Percentiles rank a stretch among this genome's conserved stretches.
These are phyloP conservation scores for Penicillium daleae DNA, from an alignment of 495 filamentous ascomycete genomes.

Conservation along the genomic window DNA sequence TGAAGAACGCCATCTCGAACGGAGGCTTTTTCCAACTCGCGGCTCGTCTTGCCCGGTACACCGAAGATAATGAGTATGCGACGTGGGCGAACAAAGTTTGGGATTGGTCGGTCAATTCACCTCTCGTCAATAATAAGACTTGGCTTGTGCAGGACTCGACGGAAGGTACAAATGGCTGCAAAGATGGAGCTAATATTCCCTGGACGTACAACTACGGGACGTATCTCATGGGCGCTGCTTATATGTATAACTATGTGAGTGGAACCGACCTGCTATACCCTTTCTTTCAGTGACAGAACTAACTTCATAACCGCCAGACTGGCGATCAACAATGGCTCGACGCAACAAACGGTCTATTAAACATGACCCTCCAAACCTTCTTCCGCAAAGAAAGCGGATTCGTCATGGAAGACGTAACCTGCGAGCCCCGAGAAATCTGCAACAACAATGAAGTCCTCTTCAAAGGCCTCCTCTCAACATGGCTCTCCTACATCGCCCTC, in stretches of 20 bases:
- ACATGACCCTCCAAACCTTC: slow-evolving; percentile 42
- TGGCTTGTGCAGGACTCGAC: slow-evolving; percentile 67
- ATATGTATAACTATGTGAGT: slow-evolving; percentile 69
- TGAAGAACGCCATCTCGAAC: slow-evolving; percentile 76
- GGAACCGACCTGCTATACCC: background rate
- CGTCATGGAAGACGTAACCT: slow-evolving; percentile 67
- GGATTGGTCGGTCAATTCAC: slow-evolving; percentile 62
- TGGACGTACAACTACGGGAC: slow-evolving; percentile 74
- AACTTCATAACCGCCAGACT: slow-evolving; percentile 19
- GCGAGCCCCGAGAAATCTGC: slow-evolving; percentile 63
- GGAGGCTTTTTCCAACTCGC: slow-evolving; percentile 77
- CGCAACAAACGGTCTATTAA: slow-evolving; percentile 57
- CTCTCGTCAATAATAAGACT: slow-evolving; percentile 50
- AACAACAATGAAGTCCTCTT: slow-evolving; percentile 76
- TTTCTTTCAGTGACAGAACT: slow-evolving; percentile 21
- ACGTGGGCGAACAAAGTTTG: slow-evolving; percentile 69
- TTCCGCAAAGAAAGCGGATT: slow-evolving; percentile 54
- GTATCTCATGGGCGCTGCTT: slow-evolving; percentile 67
- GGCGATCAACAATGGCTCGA: slow-evolving; percentile 52
- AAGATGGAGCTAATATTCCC: slow-evolving; percentile 56
- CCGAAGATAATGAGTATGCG: slow-evolving; percentile 67
- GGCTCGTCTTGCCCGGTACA: slow-evolving; percentile 69
- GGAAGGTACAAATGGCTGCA: slow-evolving; percentile 55
- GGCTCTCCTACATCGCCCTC: slow-evolving; percentile 74
- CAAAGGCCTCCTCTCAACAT: slow-evolving; percentile 77